Percentiles rank a stretch among this genome's conserved stretches.
These are phyloP conservation scores for Diaporthe capsici DNA, from an alignment of 2,329 filamentous ascomycete species.

Conservation along the genomic window DNA sequence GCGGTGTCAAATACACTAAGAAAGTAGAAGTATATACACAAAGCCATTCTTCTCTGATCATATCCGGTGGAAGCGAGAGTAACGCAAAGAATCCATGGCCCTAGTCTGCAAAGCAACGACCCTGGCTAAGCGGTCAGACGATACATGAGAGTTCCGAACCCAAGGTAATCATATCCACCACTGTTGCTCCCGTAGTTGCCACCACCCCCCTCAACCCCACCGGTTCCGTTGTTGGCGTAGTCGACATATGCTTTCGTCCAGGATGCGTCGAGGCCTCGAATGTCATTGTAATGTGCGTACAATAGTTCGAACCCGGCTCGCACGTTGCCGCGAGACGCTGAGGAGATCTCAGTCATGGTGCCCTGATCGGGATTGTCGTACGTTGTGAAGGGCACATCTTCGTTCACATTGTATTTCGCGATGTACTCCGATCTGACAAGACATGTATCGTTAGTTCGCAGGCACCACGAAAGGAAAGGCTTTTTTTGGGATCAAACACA, in stretches of 20 bases:
- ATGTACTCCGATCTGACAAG: constrained; percentile 52
- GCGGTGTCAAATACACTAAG: too few relatives aligned
- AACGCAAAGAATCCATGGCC: not conserved
- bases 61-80: not conserved
- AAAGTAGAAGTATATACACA: too few relatives aligned
- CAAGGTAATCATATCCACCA: constrained; percentile 58
- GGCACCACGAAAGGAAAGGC: constrained; percentile 10
- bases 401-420: constrained; percentile 58
- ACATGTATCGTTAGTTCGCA: not conserved
- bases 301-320: constrained; percentile 57
- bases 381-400: constrained; percentile 57
- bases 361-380: constrained; percentile 52
- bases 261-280: constrained; percentile 54
- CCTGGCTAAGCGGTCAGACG: constrained; percentile 35
- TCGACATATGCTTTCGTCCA: constrained; percentile 57
- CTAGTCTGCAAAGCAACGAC: not conserved
- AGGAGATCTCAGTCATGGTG: constrained; percentile 54
- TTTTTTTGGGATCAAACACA: not conserved
- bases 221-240: constrained; percentile 49
- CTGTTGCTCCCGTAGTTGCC: constrained; percentile 57
- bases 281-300: constrained; percentile 54
- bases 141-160: constrained; percentile 50
- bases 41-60: not conserved
- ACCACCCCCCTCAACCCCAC: constrained; percentile 59
- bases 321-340: constrained; percentile 51